Base-by-base conservation (phyloP, 75 land plant genomes). In the Pseudotsuga menziesii region DNA sequence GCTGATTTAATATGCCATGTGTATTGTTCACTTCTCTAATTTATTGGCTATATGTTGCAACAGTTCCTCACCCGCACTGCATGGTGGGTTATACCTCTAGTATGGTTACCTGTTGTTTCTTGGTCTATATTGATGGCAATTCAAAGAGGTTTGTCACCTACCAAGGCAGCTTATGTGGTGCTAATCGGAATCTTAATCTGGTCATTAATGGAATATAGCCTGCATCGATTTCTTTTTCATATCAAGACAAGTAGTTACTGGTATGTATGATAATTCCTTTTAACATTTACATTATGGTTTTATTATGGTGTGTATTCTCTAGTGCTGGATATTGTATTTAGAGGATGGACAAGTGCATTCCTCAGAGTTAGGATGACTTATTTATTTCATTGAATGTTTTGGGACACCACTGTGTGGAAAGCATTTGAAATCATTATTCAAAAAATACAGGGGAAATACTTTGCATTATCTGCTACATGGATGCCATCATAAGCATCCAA, bases 401-500 rank as follows among this genome's bases (percentile, higher is more conserved):
- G 32, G 69, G 75, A 73, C 70, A 58, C 58, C 14, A 15, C 25
- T 48, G 70, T 54, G 54, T 58, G 61, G 29, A 36, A 58, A 7
- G 14, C 15, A 52, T 48, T 66, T 74, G 36, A 32, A 2, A 62
- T 66, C 39, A 25, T 64, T 56, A 56, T 63, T 39, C n/a, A 52
- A 52, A 56, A 64, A 5, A 13, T 69, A 72, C 83, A 97, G 99
- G 99, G 85, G 80, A 76, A 97, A 97, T 74, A 94, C 99, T 9
- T n/a, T 83, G 1, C 99, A 97, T 76, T 97, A 97, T 84, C 89
- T 94, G 78, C 87, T 97, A 71, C 99, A 97, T 91, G 99, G 99
- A 36, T 97, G 98, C 80, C 99, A 97, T 80, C 99, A 97, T 69
- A 97, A 97, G 85, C 95, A 94, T 79, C 99, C 99, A 22, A 92